A percentile compares a stretch with the other conserved stretches of the same genome.
Conservation (phyloP, 140 eudicot genomes). For the Bidens hawaiensis region DNA sequence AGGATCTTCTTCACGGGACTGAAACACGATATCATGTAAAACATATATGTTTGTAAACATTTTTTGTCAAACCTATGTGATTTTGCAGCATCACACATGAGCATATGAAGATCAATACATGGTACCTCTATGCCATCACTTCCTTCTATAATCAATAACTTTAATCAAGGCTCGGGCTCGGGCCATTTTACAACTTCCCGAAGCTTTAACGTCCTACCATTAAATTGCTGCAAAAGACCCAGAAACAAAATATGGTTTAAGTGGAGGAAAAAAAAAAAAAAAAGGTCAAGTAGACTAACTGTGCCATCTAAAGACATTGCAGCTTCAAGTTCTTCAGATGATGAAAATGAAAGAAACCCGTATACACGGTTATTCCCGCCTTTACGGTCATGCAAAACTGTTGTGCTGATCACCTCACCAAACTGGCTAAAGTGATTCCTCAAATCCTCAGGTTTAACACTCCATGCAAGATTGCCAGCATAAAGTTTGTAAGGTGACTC, state of each 20-base stretch:
- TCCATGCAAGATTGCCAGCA: slow-evolving; percentile 53
- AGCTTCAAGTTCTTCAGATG: slow-evolving; percentile 40
- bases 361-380: slow-evolving; percentile 47
- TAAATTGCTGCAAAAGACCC: slow-evolving; percentile 30
- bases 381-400: slow-evolving; percentile 43
- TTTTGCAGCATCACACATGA: slow-evolving; percentile 8
- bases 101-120: slow-evolving; percentile 4
- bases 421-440: slow-evolving; percentile 39
- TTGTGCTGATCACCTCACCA: slow-evolving; percentile 46
- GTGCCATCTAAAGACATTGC: slow-evolving; percentile 47
- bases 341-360: slow-evolving; percentile 45
- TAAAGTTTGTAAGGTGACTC: slow-evolving; percentile 43
- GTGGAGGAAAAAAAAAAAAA: background rate
- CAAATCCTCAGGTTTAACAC: slow-evolving; percentile 45
- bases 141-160: slow-evolving; percentile 6
- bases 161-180: slow-evolving; percentile 29
- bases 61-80: slow-evolving; percentile 3
- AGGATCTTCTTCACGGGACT: no score
- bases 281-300: slow-evolving; percentile 24
- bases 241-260: background rate
- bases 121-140: background rate
- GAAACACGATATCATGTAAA: slow-evolving; percentile 1
- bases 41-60: slow-evolving; percentile 16
- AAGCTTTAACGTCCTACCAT: slow-evolving; percentile 38
- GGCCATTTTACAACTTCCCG: slow-evolving; percentile 39